Base-by-base conservation (phyloP, 805 yeast species). In the Saccharomycopsis sp. region DNA sequence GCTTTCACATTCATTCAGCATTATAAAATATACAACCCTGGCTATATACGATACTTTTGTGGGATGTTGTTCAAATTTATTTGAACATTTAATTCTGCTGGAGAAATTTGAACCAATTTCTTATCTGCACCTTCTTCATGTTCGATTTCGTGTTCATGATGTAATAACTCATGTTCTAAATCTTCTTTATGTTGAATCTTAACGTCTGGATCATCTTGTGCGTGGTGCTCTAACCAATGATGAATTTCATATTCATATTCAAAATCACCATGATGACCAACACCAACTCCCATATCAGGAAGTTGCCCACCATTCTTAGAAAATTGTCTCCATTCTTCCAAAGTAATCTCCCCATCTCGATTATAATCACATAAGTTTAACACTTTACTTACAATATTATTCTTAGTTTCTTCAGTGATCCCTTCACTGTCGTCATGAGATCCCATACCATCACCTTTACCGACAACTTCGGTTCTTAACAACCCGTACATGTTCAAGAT, bases 171-270 rank as follows among this genome's bases (percentile, higher is more conserved):
- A 60, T 88, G 81, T 48, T 86, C 96, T 6, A 84, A 75, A 59
- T 88, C 97, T 59, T 88, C 97, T 51, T 81, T 82, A 59, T 88
- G 97, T 42, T 85, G 82, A 20, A 75, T 65, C 54, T 72, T 70
- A 22, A 88, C 87, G 43, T 85, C 88, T 1, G 96, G 96, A 60
- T 88, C 97, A 45, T 70, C 64, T 53, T 85, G 77, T 45, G 75
- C 71, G 59, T 85, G 93, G 58, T 72, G 81, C 63, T 87, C 69
- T 49, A 80, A 75, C 97, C 97, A 90, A 61, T 89, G 97, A 61
- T 89, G 97, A 46, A 85, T 80, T 60, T 90, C 97, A 59, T 89
- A 90, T 60, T 89, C 97, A 54, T 77, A 74, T 62, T 89, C 97
- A 58, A 88, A 90, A 64, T 86, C 96, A 28, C 88, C 81, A 64